Base-by-base conservation (phyloP, 1,284 basidiomycete species). In the Cutaneotrichosporon sp. region DNA sequence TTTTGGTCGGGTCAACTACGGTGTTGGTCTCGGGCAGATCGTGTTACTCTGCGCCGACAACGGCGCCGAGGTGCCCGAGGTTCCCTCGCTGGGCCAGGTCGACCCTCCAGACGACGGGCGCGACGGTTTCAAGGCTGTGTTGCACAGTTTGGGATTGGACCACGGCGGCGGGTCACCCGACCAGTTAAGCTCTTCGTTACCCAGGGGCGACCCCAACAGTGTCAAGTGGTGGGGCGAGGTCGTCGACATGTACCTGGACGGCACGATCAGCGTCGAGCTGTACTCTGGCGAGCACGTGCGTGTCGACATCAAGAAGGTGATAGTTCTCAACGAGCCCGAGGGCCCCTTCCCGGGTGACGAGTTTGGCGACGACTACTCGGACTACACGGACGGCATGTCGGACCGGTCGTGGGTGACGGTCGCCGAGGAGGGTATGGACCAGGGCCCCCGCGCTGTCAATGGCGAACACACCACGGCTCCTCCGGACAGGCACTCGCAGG, bases 1-100 rank as follows among this genome's bases (percentile, higher is more conserved):
- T 75, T 80, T 58, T 67, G 79, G 66, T 67, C 79, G 43, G 46
- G 86, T 85, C n/a, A 68, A 71, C n/a, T 85, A 90, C 55, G 91
- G 91, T 36, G 87, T 95, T 27, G 85, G 87, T 52, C 84, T 90
- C 24, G 91, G 92, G 13, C 91, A 95, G 71, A 86, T 87, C 62
- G 91, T 97, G 18, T 87, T 97, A 67, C 83, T 94, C 58, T 72
- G 73, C 43, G 51, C 61, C 1, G 62, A 74, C 58, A 78, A 77
- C 53, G 71, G 65, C 14, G 62, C 69, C 6, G 50, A 64, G 0
- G 43, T 63, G 1, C 78, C 78, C 6, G 69, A 73, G 36, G 75
- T 79, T 0, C 74, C 75, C 4, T 38, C 65, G 2, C 66, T 79
- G 1, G 78, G 78, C 9, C 67, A 69, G 49, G 61, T 67, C 51